These are phyloP conservation scores for Cornus kousa DNA, from an alignment of 148 eudicot species.

Conservation along the genomic window DNA sequence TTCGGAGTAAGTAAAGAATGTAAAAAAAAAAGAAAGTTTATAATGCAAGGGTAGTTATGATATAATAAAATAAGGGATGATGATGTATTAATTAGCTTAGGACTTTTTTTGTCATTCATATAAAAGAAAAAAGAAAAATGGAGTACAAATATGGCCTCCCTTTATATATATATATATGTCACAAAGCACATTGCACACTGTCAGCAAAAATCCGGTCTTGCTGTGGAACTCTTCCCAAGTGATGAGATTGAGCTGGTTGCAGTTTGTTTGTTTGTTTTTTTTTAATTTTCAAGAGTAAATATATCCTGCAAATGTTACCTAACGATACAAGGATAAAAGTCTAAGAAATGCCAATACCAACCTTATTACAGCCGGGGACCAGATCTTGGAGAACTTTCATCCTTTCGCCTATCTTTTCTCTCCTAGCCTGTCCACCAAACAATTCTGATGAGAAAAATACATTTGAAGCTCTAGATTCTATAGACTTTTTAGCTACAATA, in stretches of 20 bases:
- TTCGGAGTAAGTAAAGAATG: no score
- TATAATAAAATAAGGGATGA: no score
- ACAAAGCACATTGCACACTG: background rate
- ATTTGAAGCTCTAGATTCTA: background rate
- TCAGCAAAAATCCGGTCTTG: background rate
- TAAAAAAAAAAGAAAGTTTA: no score
- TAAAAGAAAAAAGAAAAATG: no score
- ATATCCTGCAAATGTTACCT: background rate
- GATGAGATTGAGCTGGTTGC: background rate
- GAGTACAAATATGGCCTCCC: no score
- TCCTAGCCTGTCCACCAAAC: conserved; percentile 64
- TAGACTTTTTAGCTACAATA: background rate
- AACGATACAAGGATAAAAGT: background rate
- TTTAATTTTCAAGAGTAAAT: background rate
- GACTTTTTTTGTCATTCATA: no score
- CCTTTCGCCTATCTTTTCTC: conserved; percentile 91
- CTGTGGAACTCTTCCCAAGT: background rate
- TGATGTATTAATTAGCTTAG: no score
- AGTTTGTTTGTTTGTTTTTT: background rate
- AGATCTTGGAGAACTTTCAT: conserved; percentile 89
- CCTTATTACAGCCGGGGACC: conserved; percentile 92
- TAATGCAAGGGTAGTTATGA: no score
- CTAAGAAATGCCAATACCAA: conserved; percentile 13
- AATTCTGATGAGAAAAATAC: conserved; percentile 8
- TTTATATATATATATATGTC: background rate